Percentiles rank a stretch among this genome's conserved stretches.
Conservation (phyloP, 768 basidiomycete species). For the Phanerochaete carnosa region DNA sequence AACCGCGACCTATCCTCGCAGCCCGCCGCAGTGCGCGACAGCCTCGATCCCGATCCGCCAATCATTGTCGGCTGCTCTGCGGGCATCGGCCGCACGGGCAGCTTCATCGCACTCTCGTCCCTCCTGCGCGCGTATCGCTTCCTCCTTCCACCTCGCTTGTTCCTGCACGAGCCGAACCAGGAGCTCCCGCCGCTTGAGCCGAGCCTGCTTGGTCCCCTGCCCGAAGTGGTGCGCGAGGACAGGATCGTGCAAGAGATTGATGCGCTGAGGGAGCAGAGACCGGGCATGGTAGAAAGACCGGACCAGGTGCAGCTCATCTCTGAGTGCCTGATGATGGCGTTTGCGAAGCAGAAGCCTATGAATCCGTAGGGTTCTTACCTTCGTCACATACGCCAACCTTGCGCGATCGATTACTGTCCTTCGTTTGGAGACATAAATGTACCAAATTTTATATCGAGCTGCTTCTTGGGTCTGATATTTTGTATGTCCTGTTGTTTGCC, state of each 20-base stretch:
- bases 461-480: too few relatives aligned
- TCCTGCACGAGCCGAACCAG: constrained; percentile 21
- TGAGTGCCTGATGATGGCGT: constrained; percentile 33
- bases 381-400: too few relatives aligned
- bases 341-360: neutral
- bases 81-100: constrained; percentile 83
- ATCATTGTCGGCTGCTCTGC: constrained; percentile 84
- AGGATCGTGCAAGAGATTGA: constrained; percentile 71
- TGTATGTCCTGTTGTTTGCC: neutral
- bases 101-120: constrained; percentile 79
- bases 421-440: too few relatives aligned
- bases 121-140: constrained; percentile 62
- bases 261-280: constrained; percentile 73
- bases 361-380: neutral
- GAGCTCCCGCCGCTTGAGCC: constrained; percentile 33
- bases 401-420: too few relatives aligned
- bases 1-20: constrained; percentile 47
- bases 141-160: constrained; percentile 30
- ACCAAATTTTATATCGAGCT: too few relatives aligned
- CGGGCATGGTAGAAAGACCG: constrained; percentile 74
- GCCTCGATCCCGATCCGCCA: constrained; percentile 61
- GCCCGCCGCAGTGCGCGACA: constrained; percentile 18
- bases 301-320: constrained; percentile 70
- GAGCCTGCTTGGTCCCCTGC: constrained; percentile 59
- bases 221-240: constrained; percentile 47